Evolutionary conservation across 371 early-diverging fungal species (phyloP), one percentile per base, ranked within the genome.

Genomic region (Mucor mucedo): DNA sequence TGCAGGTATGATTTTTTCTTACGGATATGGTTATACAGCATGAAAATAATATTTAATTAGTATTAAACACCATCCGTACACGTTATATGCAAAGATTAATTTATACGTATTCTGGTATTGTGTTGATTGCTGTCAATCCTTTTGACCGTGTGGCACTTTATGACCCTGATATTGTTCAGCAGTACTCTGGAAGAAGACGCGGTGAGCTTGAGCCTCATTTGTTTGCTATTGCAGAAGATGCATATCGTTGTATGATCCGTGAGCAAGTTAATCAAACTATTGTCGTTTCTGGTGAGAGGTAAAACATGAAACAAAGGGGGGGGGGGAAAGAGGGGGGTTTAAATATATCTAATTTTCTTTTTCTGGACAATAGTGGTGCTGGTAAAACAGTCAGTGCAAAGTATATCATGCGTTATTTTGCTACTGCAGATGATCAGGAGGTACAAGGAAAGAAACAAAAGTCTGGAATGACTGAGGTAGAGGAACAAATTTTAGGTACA

Each of bases 61-160:
- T 98, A 2, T 83, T 97, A 60, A 90, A 95, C 77, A 95, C 93
- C 62, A 91, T 97, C 62, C 83, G 85, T 40, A 86, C 93, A 11
- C 88, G 97, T 57, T 98, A 96, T 74, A 81, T 85, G 30, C 92
- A 93, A 73, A 89, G 91, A 73, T 85, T 90, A 71, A 97, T 98
- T 60, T 99, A 99, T 75, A 99, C 99, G n/a, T 98, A 97, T 73
- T 97, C 98, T 40, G 99, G 99, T 48, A 94, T 98, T 60, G 98
- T 99, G 48, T 79, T 99, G 63, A 94, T 99, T 60, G 97, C 99
- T 45, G 90, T 96, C 67, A 99, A 99, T 77, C 99, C 99, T 1
- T 99, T 98, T 75, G 90, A 89, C 60, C 83, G 91, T 32, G 87
- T 99, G 56, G 80, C 89, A 27, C 76, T 98, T 21, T 97, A 98